A percentile compares a stretch with the other conserved stretches of the same genome.
Evolutionary conservation across 2,329 filamentous ascomycete species (phyloP).

Genomic region (Coleophoma eucalyptorum): DNA sequence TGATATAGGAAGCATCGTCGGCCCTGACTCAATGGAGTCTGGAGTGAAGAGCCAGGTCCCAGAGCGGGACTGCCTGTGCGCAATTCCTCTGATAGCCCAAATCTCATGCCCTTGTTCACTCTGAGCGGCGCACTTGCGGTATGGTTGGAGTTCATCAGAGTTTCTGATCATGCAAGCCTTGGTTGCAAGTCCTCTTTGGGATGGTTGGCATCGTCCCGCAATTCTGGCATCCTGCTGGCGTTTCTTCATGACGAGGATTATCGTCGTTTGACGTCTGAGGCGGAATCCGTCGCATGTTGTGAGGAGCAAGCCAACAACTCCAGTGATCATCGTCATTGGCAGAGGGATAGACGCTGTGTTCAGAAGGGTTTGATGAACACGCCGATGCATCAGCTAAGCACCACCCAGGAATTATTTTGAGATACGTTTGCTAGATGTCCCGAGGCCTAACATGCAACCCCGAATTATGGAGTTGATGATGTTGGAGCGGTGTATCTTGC

Average conservation of each 20-base stretch:
- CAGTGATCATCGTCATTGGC: neutral
- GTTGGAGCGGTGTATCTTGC: neutral
- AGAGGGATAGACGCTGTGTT: neutral
- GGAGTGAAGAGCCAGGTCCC: slow-evolving; percentile 12
- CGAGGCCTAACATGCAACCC: no score
- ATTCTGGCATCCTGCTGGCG: slow-evolving; percentile 25
- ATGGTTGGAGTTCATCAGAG: slow-evolving; percentile 22
- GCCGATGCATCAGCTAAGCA: neutral
- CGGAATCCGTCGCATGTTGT: slow-evolving; percentile 1
- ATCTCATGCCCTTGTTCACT: slow-evolving; percentile 7
- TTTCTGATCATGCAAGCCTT: slow-evolving; percentile 30
- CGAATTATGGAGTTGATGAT: neutral
- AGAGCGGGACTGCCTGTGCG: slow-evolving; percentile 20
- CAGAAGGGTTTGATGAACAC: neutral
- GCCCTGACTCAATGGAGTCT: slow-evolving; percentile 15
- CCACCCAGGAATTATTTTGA: neutral
- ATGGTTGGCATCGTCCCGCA: slow-evolving; percentile 19
- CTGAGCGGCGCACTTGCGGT: slow-evolving; percentile 9
- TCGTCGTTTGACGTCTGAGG: slow-evolving; percentile 19
- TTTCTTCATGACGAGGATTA: slow-evolving; percentile 23
- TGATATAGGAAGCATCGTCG: slow-evolving; percentile 25
- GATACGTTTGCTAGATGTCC: neutral
- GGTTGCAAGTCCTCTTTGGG: slow-evolving; percentile 24
- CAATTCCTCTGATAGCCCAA: slow-evolving; percentile 16
- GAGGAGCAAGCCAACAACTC: no score